Base-by-base conservation (phyloP, 2,329 filamentous ascomycete species). In the Polychaeton citri region DNA sequence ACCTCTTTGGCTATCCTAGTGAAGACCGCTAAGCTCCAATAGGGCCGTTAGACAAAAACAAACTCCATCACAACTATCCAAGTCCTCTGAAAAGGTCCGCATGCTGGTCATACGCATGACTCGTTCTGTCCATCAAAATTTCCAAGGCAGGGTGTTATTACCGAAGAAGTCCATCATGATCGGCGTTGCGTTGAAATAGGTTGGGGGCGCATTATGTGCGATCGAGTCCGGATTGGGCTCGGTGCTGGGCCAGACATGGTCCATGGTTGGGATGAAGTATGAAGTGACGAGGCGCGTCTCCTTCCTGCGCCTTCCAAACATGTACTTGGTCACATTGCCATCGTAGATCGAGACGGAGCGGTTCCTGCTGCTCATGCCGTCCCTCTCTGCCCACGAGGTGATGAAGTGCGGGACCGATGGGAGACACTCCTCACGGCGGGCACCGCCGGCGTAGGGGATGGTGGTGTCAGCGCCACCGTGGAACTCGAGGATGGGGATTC, bases 391-490 rank as follows among this genome's bases (percentile, higher is more conserved):
- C 60, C 61, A 64, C 30, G 48, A 54, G 6, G 57, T 46, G 10
- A 63, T 51, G 44, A 54, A 64, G 21, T 49, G 19, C 5, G 40
- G 39, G 12, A 57, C 41, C 21, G 47, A 37, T 6, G 55, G 52
- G 6, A 55, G 26, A 21, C 43, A 45, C 19, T 50, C 48, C 7
- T 49, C 36, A 21, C 42, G 33, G 6, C 48, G 48, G 38, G 37
- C 33, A 3, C 58, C 59, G 15, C 62, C 64, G 2, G 39, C 31
- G 38, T 66, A 68, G 0, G 51, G 44, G 19, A 67, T 66, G 1
- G 55, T 59, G 3, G 42, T 43, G 40, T 69, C 65, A 12, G 46
- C 46, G 21, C 50, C 49, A 19, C 65, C 65, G 41, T 69, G 65
- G 9, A 61, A 57, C 34, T 67, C 64, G 32, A 68, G 45, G 16